Evolutionary conservation across 345 rosid genomes (phyloP).

Genomic region (Linum usitatissimum): DNA sequence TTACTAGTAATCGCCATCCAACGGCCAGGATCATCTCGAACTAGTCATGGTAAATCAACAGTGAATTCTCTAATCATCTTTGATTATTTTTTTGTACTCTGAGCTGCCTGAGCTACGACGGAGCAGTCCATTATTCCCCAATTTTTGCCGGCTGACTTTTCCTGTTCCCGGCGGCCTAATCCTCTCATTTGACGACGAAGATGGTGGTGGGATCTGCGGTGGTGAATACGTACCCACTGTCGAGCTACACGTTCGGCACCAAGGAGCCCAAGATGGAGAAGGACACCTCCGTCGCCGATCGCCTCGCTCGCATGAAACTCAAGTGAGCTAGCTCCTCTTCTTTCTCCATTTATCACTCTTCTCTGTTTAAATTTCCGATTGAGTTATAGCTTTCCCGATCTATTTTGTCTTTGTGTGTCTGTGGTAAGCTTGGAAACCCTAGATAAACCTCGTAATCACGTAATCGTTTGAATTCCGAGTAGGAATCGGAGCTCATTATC

Average conservation of each 20-base stretch:
- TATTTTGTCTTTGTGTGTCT: background rate
- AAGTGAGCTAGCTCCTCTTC: constrained; percentile 34
- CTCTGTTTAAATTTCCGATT: background rate
- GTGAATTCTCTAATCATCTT: background rate
- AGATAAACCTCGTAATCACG: constrained; percentile 20
- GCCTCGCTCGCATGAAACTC: constrained; percentile 98
- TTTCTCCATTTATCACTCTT: background rate
- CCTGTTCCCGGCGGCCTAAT: too few relatives aligned
- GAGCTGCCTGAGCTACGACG: background rate
- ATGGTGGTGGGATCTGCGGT: constrained; percentile 41
- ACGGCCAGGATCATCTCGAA: background rate
- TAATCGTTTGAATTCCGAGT: background rate
- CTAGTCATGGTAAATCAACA: background rate
- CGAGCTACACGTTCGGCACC: constrained; percentile 92
- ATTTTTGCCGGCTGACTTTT: too few relatives aligned
- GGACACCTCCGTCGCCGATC: constrained; percentile 92
- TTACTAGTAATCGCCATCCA: background rate
- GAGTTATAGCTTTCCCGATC: background rate
- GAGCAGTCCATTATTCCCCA: too few relatives aligned
- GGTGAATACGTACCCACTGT: constrained; percentile 82
- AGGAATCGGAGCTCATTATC: background rate
- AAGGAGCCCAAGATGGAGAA: constrained; percentile 95
- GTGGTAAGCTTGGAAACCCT: constrained; percentile 25
- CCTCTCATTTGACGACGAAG: background rate
- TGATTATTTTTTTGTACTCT: background rate